Percentiles rank a stretch among this genome's conserved stretches.
phyloP scores from a whole-genome alignment of 768 basidiomycete genomes.

The Agaricus sinodeliciosus region DNA sequence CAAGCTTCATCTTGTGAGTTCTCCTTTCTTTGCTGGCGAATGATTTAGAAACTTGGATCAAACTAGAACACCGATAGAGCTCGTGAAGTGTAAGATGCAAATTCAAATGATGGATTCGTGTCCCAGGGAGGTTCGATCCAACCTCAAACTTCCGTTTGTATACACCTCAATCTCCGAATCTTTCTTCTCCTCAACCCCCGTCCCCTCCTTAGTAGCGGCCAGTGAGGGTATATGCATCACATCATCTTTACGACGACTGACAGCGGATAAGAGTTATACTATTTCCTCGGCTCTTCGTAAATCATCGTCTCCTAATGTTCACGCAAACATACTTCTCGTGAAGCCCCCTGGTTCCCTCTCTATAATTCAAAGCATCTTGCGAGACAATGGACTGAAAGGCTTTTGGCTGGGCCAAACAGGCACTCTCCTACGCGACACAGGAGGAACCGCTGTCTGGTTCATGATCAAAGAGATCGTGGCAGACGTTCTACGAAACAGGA shows the following conservation, averaged over 20 bases:
- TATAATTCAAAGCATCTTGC: conserved; percentile 54
- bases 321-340: conserved; percentile 11
- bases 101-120: conserved; percentile 22
- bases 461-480: conserved; percentile 74
- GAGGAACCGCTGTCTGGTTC: conserved; percentile 86
- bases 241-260: not conserved
- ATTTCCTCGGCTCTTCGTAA: conserved; percentile 7
- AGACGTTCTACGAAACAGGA: conserved; percentile 48
- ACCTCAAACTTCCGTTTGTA: conserved; percentile 74
- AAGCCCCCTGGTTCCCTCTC: conserved; percentile 62
- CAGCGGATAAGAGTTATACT: not conserved
- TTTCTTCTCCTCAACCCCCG: not conserved
- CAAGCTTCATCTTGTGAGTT: conserved; percentile 83
- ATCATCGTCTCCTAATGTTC: conserved; percentile 13
- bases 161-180: conserved; percentile 18
- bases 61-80: conserved; percentile 28
- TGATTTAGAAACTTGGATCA: not conserved
- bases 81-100: conserved; percentile 33
- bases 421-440: conserved; percentile 82
- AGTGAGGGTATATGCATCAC: not conserved
- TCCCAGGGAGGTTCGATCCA: conserved; percentile 4
- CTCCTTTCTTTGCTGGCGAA: not conserved
- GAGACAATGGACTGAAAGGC: conserved; percentile 51
- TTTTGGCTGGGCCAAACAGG: conserved; percentile 86
- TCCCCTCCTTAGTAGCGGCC: not conserved